Base-by-base conservation (phyloP, 441 rosid genomes). In the Eruca vesicaria region DNA sequence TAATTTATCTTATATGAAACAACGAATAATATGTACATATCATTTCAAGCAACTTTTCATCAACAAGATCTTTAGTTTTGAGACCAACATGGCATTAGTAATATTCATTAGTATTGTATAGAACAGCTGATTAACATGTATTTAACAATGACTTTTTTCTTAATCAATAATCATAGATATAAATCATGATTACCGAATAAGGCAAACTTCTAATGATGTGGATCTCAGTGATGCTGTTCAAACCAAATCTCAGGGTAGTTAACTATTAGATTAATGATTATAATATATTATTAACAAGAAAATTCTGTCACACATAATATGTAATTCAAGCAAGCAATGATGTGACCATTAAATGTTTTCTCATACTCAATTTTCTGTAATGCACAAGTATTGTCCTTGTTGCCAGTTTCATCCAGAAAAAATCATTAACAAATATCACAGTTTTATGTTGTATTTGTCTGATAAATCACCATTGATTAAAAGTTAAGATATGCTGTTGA, bases 321-420 rank as follows among this genome's bases (percentile, higher is more conserved):
- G 67, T 21, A 78, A 73, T 61, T 66, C 55, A 67, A 32, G 48
- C 63, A 43, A 43, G 50, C 50, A 62, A 68, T 26, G 74, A 67
- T 68, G 72, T 72, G 77, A 78, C 73, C 21, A 78, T 72, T 21
- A 77, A 45, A 14, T 0, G 33, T 35, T 71, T 50, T 64, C 4
- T 69, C 58, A 53, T 2, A 32, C 19, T 35, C 16, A 35, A 8
- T 71, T 58, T 5, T 1, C 29, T 20, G 2, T 63, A n/a, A 59
- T 78, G 66, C 69, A 56, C 69, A 62, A 67, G 61, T 23, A 58
- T 62, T 38, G 79, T 63, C 50, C 69, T 63, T 50, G 58, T 9
- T 15, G 20, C 15, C 62, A 45, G 57, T 16, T 12, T 65, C 63
- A 65, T 72, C 29, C 52, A 16, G 21, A 43, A 65, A 62, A 33